Conservation (phyloP, 2,329 filamentous ascomycete genomes). For the Rhynchosporium graminicola region DNA sequence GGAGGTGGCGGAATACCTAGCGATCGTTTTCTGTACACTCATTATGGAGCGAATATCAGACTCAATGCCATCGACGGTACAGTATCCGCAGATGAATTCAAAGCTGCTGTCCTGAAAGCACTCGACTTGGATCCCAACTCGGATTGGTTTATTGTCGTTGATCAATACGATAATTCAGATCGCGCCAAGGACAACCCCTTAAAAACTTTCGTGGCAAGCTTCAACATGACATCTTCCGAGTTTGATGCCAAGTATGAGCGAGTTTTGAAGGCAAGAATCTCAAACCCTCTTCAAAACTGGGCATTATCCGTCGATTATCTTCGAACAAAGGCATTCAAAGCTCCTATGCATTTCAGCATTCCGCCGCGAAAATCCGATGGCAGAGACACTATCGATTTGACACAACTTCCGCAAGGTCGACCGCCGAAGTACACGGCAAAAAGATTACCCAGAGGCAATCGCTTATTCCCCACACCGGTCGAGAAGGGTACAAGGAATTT, state of each 20-base stretch:
- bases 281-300: slow-evolving; percentile 12
- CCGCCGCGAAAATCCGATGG: background rate
- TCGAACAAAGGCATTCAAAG: background rate
- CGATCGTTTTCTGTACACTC: slow-evolving; percentile 15
- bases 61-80: background rate
- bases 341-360: background rate
- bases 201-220: slow-evolving; percentile 4
- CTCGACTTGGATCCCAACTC: slow-evolving; percentile 12
- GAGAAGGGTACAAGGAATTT: background rate
- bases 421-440: background rate
- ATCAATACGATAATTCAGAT: slow-evolving; percentile 23
- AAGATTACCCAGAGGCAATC: background rate
- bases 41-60: slow-evolving; percentile 4
- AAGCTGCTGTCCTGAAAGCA: background rate
- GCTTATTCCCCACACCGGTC: background rate
- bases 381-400: background rate
- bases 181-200: background rate
- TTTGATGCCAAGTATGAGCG: background rate
- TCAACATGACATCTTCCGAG: background rate
- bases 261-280: slow-evolving; percentile 11
- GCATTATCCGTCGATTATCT: slow-evolving; percentile 14
- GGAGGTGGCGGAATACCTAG: slow-evolving; percentile 27
- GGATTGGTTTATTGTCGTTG: slow-evolving; percentile 19
- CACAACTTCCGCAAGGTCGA: background rate
- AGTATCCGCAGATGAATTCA: slow-evolving; percentile 9